A percentile compares a stretch with the other conserved stretches of the same genome.
phyloP scores from a whole-genome alignment of 1,284 basidiomycete genomes.

The Rhodotorula sp. region DNA sequence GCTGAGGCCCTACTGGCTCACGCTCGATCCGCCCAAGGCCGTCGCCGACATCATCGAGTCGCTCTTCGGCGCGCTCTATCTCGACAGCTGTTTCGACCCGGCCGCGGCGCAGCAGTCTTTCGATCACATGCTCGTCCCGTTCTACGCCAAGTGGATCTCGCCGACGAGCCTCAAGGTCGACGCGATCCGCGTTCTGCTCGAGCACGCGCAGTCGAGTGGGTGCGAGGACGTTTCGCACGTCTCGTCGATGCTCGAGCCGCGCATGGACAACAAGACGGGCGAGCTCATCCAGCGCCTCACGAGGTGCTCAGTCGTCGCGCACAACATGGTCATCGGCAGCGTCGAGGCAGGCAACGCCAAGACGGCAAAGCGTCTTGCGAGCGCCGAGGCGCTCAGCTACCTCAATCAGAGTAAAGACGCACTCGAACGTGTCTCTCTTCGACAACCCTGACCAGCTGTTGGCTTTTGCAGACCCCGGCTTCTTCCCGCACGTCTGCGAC shows the following conservation, averaged over 20 bases:
- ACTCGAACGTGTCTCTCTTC: not conserved
- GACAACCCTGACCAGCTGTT: too few species aligned
- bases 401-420: constrained; percentile 7
- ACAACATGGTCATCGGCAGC: constrained; percentile 63
- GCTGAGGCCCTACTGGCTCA: constrained; percentile 72
- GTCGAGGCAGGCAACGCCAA: constrained; percentile 9
- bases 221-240: constrained; percentile 52
- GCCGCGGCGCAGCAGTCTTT: constrained; percentile 5
- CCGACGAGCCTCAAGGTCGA: constrained; percentile 69
- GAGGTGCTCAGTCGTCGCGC: constrained; percentile 61
- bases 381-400: constrained; percentile 3
- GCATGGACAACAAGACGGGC: constrained; percentile 26
- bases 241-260: constrained; percentile 8
- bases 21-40: constrained; percentile 69
- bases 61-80: constrained; percentile 23
- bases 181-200: constrained; percentile 70
- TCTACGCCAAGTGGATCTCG: constrained; percentile 68
- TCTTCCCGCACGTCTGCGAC: constrained; percentile 16
- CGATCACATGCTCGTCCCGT: constrained; percentile 62
- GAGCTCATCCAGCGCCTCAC: constrained; percentile 16
- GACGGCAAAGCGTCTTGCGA: constrained; percentile 20
- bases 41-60: constrained; percentile 50
- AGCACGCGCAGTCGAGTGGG: constrained; percentile 66
- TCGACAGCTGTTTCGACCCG: constrained; percentile 23
- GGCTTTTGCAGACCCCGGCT: constrained; percentile 2